Conservation (phyloP, 371 early-diverging fungal species). For the Mortierella sp. region DNA sequence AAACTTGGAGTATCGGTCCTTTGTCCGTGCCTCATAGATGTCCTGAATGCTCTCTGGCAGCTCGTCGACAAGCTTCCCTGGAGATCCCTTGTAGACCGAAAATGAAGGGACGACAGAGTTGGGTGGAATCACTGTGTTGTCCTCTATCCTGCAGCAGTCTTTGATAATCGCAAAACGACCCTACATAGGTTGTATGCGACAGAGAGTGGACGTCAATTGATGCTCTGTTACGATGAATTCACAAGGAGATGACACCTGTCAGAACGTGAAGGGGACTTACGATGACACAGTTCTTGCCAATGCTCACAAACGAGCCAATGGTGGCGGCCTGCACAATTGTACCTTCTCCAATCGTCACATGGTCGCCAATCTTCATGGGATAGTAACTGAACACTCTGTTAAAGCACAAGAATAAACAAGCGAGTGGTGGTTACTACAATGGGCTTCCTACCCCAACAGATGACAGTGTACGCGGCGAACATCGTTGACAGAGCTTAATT, state of each 20-base stretch:
- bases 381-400: slow-evolving; percentile 87
- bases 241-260: not conserved
- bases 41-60: slow-evolving; percentile 91
- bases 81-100: slow-evolving; percentile 86
- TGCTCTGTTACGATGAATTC: not conserved
- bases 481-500: no score
- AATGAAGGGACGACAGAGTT: slow-evolving; percentile 94
- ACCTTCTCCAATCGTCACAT: slow-evolving; percentile 92
- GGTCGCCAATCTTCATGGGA: slow-evolving; percentile 96
- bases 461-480: not conserved
- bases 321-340: slow-evolving; percentile 93
- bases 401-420: not conserved
- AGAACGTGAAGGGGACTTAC: slow-evolving; percentile 65
- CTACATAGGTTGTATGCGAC: slow-evolving; percentile 57
- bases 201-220: not conserved
- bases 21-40: slow-evolving; percentile 77
- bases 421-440: not conserved
- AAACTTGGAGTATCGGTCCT: slow-evolving; percentile 86
- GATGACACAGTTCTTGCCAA: slow-evolving; percentile 95
- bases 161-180: slow-evolving; percentile 96
- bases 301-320: slow-evolving; percentile 91
- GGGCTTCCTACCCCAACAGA: not conserved
- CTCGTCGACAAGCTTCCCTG: slow-evolving; percentile 83
- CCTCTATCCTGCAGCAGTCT: slow-evolving; percentile 91
- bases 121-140: slow-evolving; percentile 92